Evolutionary conservation across 2,329 filamentous ascomycete genomes (phyloP).

Genomic region (Fusarium guadeloupense): DNA sequence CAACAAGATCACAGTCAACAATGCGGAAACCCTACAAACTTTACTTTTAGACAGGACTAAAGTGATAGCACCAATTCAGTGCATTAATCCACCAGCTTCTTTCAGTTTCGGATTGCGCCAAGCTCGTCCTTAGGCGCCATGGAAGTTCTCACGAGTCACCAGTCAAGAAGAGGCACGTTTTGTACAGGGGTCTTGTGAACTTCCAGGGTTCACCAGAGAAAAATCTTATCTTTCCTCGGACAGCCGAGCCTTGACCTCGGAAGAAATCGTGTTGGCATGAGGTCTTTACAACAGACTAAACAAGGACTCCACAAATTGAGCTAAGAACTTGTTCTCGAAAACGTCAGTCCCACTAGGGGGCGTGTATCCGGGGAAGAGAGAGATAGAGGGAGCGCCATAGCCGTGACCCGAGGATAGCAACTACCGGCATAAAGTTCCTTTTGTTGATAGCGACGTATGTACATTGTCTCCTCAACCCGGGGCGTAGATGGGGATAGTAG

Average conservation of each 20-base stretch:
- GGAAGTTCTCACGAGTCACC: conserved; percentile 9
- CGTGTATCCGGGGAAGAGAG: conserved; percentile 24
- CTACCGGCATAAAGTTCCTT: conserved; percentile 27
- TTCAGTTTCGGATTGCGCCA: conserved; percentile 2
- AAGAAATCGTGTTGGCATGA: conserved; percentile 24
- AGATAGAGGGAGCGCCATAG: conserved; percentile 14
- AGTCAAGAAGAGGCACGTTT: conserved; percentile 30
- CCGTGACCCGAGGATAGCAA: conserved; percentile 37
- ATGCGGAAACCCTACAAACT: neutral
- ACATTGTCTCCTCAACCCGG: conserved; percentile 10
- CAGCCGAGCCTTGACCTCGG: conserved; percentile 26
- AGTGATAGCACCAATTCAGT: neutral
- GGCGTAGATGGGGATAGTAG: conserved; percentile 13
- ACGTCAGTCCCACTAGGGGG: conserved; percentile 20
- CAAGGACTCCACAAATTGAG: conserved; percentile 17
- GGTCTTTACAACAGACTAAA: conserved; percentile 8
- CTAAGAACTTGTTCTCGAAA: conserved; percentile 26
- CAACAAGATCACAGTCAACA: conserved; percentile 1
- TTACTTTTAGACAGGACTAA: neutral
- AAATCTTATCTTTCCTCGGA: conserved; percentile 19
- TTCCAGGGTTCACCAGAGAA: conserved; percentile 6
- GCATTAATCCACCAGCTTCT: neutral
- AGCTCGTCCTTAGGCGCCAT: neutral
- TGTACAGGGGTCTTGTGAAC: conserved; percentile 8
- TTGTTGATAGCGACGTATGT: conserved; percentile 1